Conservation (phyloP, 495 filamentous ascomycete species). For the Neurospora sp. region DNA sequence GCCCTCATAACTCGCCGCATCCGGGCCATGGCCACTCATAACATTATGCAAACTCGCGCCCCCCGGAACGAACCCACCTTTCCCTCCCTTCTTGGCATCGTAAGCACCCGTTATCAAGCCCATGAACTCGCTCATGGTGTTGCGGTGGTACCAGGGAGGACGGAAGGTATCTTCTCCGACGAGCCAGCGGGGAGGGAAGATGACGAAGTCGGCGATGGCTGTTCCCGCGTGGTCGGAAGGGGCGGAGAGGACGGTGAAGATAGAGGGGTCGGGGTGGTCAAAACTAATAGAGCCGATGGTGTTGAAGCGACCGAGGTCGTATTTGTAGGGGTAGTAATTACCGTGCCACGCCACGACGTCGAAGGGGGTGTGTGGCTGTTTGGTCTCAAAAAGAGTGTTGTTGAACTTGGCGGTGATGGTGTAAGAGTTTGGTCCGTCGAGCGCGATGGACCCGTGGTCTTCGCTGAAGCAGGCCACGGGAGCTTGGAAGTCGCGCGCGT, state of each 20-base stretch:
- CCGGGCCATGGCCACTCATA: constrained; percentile 50
- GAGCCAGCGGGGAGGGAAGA: constrained; percentile 76
- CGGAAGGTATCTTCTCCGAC: constrained; percentile 71
- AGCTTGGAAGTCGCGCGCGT: constrained; percentile 79
- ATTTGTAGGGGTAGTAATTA: constrained; percentile 76
- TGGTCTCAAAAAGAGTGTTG: constrained; percentile 63
- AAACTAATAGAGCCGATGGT: constrained; percentile 62
- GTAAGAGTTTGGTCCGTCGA: constrained; percentile 38
- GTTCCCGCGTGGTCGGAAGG: constrained; percentile 54
- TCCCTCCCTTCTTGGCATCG: constrained; percentile 39
- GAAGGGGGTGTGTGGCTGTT: constrained; percentile 66
- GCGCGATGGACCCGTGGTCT: constrained; percentile 30
- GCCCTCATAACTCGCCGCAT: constrained; percentile 55
- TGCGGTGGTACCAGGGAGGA: constrained; percentile 77
- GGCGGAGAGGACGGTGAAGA: constrained; percentile 73
- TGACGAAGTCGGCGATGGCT: constrained; percentile 72
- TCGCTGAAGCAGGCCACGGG: constrained; percentile 71
- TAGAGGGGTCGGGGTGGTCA: constrained; percentile 76
- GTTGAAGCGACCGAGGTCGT: constrained; percentile 74
- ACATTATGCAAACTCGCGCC: constrained; percentile 50
- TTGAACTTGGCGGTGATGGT: constrained; percentile 68
- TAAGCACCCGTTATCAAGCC: constrained; percentile 60
- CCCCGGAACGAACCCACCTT: constrained; percentile 48
- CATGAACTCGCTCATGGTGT: constrained; percentile 81
- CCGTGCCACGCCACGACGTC: constrained; percentile 82